phyloP scores from a whole-genome alignment of 2,329 filamentous ascomycete genomes.

The Aquanectria penicillioides region DNA sequence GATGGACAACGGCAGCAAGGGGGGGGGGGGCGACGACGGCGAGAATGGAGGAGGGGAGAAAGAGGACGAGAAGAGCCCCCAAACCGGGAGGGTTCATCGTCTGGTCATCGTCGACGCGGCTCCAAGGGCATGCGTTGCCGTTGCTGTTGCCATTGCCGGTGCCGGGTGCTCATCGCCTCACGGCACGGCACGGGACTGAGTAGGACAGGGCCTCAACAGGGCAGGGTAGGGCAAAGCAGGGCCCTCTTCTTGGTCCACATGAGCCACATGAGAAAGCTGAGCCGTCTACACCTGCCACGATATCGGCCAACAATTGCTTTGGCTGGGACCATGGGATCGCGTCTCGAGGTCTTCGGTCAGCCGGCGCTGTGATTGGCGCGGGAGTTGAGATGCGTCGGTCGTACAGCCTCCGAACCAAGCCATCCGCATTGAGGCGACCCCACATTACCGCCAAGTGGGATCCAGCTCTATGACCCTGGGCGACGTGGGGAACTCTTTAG shows the following conservation, averaged over 20 bases:
- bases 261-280: conserved; percentile 27
- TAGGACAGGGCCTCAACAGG: no score
- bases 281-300: conserved; percentile 34
- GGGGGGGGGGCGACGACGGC: no score
- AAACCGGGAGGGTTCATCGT: no score
- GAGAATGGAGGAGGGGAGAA: no score
- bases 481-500: conserved; percentile 42
- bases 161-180: no score
- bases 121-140: no score
- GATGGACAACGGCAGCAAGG: background rate
- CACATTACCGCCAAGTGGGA: conserved; percentile 38
- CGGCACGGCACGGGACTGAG: background rate
- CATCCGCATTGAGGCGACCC: conserved; percentile 37
- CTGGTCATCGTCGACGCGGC: no score
- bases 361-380: conserved; percentile 42
- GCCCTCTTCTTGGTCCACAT: conserved; percentile 24
- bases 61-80: no score
- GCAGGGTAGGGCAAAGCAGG: conserved; percentile 23
- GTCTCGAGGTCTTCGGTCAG: conserved; percentile 28
- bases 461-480: conserved; percentile 34
- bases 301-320: conserved; percentile 31
- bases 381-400: conserved; percentile 40
- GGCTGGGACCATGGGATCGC: conserved; percentile 35
- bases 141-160: no score
- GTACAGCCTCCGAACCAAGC: conserved; percentile 35